Base-by-base conservation (phyloP, 805 yeast species). In the Huiozyma naganishii region DNA sequence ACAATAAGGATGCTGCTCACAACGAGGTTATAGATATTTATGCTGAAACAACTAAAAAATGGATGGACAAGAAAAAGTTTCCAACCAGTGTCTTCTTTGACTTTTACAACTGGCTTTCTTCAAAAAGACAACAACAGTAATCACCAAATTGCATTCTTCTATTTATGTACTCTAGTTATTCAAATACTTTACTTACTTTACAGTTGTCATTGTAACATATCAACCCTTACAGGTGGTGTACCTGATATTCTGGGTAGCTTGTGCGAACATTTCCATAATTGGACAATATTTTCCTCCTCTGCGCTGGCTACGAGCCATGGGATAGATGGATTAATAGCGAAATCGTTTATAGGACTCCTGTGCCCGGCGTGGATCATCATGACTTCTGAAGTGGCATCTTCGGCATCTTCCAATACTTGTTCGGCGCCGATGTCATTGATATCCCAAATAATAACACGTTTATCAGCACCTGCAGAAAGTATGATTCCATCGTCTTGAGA, bases 341-440 rank as follows among this genome's bases (percentile, higher is more conserved):
- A 69, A 58, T 84, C 95, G 37, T 80, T 78, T 12, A 84, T 80
- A 6, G 81, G 71, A 12, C 86, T 81, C 13, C 88, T 80, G 57
- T 87, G 95, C 17, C 95, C 95, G 34, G 94, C 95, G 58, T 87
- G 95, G 80, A 87, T 83, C 88, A 86, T 83, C 53, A 86, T 68
- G 32, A 87, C 64, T 60, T 87, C 96, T 5, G 95, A 90, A 28
- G 83, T 83, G 35, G 95, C 96, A 55, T 87, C 96, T 50, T 83
- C 95, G 29, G 87, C 83, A 57, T 87, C 95, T 52, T 86, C 95
- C 51, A 79, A 88, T 10, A 72, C 72, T 60, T 85, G 95, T 56
- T 86, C 95, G 49, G 79, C 83, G 4, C 96, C 96, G 33, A 87
- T 80, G 52, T 76, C 79, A 39, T 70, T 67, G 45, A 86, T 66